Evolutionary conservation across 805 yeast genomes (phyloP).

Genomic region (Clavispora carvajalis): DNA sequence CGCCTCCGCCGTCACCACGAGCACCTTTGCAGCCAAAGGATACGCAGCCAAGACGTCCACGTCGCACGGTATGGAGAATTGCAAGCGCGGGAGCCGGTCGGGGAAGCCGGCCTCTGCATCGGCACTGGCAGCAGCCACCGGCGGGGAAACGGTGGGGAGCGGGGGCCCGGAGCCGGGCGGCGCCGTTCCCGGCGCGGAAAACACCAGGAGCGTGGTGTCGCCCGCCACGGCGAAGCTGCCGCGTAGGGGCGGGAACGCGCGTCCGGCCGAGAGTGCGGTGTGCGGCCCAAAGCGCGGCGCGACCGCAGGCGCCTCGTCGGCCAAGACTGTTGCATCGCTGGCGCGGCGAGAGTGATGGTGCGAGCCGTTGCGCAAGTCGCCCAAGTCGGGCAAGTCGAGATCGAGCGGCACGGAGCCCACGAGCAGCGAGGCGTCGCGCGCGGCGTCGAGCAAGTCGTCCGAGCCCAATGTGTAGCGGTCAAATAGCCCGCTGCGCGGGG

Average conservation of each 20-base stretch:
- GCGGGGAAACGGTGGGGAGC: no score
- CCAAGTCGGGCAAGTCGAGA: background rate
- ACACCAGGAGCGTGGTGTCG: background rate
- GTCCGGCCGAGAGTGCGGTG: background rate
- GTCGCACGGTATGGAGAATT: background rate
- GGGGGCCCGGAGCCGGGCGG: no score
- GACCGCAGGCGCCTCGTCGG: background rate
- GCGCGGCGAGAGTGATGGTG: background rate
- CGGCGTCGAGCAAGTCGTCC: conserved; percentile 9
- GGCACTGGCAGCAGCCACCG: no score
- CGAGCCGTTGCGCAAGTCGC: background rate
- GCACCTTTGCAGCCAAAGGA: background rate
- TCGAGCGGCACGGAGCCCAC: conserved; percentile 1
- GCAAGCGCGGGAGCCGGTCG: background rate
- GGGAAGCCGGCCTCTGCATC: no score
- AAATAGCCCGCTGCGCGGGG: conserved; percentile 5
- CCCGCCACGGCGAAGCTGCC: background rate
- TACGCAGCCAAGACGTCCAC: background rate
- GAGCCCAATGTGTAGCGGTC: conserved; percentile 10
- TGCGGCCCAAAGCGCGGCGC: background rate
- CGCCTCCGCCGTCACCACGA: background rate
- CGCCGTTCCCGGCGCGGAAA: background rate
- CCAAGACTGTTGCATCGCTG: background rate
- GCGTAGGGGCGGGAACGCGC: background rate
- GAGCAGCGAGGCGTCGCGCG: background rate